Base-by-base conservation (phyloP, 2,329 filamentous ascomycete genomes). In the Arthrobotrys entomopaga region DNA sequence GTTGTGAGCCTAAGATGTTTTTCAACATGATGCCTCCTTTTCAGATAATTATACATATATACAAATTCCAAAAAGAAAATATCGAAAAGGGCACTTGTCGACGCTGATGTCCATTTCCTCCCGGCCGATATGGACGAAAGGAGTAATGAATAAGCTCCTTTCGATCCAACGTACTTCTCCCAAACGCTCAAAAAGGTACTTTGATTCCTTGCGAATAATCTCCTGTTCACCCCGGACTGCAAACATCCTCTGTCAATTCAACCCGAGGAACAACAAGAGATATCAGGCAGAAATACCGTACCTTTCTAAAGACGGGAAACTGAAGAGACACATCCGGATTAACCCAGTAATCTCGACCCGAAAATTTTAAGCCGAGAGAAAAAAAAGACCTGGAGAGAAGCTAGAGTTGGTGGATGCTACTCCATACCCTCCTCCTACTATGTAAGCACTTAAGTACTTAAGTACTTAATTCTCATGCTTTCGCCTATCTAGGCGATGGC, bases 401-500 rank as follows among this genome's bases (percentile, higher is more conserved):
- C n/a, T n/a, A n/a, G n/a, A n/a, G n/a, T n/a, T n/a, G n/a, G n/a
- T n/a, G n/a, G n/a, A n/a, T n/a, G n/a, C n/a, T n/a, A n/a, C n/a
- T n/a, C n/a, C n/a, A n/a, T 24, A 46, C 26, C 13, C 16, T 26
- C 22, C 42, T 4, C 49, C 54, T 46, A 53, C 22, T 8, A 52
- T 26, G 54, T 49, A 46, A 40, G 19, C 42, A n/a, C n/a, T n/a
- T n/a, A n/a, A n/a, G n/a, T n/a, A n/a, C n/a, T n/a, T n/a, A n/a
- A n/a, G n/a, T n/a, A n/a, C n/a, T n/a, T n/a, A n/a, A 59, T 48
- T 54, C n/a, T 69, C 56, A 46, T 69, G 43, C 15, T 52, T 58
- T 69, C 65, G 65, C 56, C 65, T 69, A 69, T 69, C 56, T 66
- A 61, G 57, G 65, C 65, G 57, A 69, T 66, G 56, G 54, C 22